Conservation (phyloP, 495 filamentous ascomycete species). For the Penicillium salamii region DNA sequence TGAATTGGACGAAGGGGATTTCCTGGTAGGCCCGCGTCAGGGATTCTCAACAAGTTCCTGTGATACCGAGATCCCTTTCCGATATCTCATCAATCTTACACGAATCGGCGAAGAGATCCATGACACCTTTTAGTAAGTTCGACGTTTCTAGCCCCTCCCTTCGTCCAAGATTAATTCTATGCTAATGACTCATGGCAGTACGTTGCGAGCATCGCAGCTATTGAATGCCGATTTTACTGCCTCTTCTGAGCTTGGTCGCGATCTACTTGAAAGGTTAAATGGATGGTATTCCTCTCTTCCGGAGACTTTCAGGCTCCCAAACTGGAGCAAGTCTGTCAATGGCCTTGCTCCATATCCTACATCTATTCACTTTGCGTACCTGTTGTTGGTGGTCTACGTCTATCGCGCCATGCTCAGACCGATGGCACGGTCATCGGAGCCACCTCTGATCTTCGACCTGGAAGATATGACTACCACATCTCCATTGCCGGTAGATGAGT, state of each 20-base stretch:
- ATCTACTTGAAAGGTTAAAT: constrained; percentile 28
- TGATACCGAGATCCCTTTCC: constrained; percentile 24
- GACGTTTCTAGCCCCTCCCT: background rate
- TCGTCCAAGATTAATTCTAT: background rate
- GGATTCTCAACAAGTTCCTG: constrained; percentile 22
- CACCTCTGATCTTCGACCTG: constrained; percentile 34
- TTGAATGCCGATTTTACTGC: constrained; percentile 28
- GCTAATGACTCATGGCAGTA: constrained; percentile 21
- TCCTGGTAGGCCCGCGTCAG: constrained; percentile 34
- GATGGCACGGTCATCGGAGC: constrained; percentile 31
- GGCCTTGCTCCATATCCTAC: constrained; percentile 29
- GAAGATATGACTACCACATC: constrained; percentile 26
- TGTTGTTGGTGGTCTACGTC: constrained; percentile 34
- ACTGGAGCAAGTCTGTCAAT: constrained; percentile 31
- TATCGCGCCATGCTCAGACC: constrained; percentile 38
- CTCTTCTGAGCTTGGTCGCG: constrained; percentile 27
- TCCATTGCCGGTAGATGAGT: constrained; percentile 16
- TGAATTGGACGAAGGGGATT: constrained; percentile 64
- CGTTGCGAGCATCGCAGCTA: constrained; percentile 31
- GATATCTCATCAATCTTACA: constrained; percentile 26
- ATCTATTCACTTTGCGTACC: constrained; percentile 35
- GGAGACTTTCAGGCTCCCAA: constrained; percentile 27
- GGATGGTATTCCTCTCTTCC: constrained; percentile 30
- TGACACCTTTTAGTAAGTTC: constrained; percentile 31
- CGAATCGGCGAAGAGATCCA: constrained; percentile 33